A percentile compares a stretch with the other conserved stretches of the same genome.
These are phyloP conservation scores for Claviceps sp. DNA, from an alignment of 2,329 filamentous ascomycete genomes.

Conservation along the genomic window DNA sequence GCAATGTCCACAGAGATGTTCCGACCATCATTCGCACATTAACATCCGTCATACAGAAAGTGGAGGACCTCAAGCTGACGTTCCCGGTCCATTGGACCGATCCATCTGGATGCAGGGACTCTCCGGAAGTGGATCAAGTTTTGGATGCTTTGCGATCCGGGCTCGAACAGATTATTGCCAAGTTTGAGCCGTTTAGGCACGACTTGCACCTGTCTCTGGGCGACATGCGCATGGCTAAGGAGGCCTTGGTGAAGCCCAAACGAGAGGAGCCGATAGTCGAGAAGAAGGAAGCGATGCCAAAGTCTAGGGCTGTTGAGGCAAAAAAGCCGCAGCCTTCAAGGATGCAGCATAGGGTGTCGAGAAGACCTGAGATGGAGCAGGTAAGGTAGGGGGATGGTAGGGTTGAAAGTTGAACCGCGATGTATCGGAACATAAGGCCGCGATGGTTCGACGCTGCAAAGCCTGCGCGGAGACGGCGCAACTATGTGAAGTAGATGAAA, in stretches of 20 bases:
- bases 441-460: neutral
- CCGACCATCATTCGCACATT: constrained; percentile 60
- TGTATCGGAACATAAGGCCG: neutral
- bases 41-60: constrained; percentile 51
- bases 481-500: neutral
- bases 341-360: constrained; percentile 8
- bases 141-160: constrained; percentile 50
- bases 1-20: constrained; percentile 75
- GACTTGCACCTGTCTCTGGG: constrained; percentile 55
- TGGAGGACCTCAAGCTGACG: constrained; percentile 51
- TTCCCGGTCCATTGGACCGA: constrained; percentile 70
- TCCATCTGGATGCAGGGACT: constrained; percentile 39
- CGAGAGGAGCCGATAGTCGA: neutral
- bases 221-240: constrained; percentile 62
- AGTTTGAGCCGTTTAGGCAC: constrained; percentile 61
- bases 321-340: constrained; percentile 10
- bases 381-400: constrained; percentile 7
- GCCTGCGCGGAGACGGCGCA: neutral
- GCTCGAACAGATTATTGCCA: constrained; percentile 50
- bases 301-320: constrained; percentile 14
- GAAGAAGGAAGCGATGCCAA: constrained; percentile 17
- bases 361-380: constrained; percentile 18
- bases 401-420: neutral
- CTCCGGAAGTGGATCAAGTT: constrained; percentile 58
- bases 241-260: constrained; percentile 34